These are phyloP conservation scores for Elsinoe perseae DNA, from an alignment of 2,329 filamentous ascomycete species.

Conservation along the genomic window DNA sequence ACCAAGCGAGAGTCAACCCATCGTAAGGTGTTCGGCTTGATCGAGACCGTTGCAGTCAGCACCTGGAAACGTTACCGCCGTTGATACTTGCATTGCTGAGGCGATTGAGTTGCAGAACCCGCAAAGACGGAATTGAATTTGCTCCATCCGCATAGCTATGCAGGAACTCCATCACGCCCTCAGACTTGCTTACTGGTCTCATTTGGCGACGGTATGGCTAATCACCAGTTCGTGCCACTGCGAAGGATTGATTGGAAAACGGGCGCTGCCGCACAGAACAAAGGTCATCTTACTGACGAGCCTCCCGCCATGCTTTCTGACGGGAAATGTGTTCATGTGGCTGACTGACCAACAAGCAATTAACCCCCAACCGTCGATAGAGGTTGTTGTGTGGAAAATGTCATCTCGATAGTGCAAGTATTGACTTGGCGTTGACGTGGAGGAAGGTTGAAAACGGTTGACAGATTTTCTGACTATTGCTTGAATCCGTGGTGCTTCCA, in stretches of 20 bases:
- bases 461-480: not conserved
- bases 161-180: too few relatives aligned
- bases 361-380: not conserved
- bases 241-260: too few relatives aligned
- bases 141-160: too few relatives aligned
- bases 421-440: slow-evolving; percentile 1
- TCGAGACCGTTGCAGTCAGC: not conserved
- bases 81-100: not conserved
- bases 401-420: not conserved
- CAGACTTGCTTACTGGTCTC: too few relatives aligned
- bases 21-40: not conserved
- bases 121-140: too few relatives aligned
- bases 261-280: too few relatives aligned
- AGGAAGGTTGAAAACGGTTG: not conserved
- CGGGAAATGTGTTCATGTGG: too few relatives aligned
- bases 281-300: too few relatives aligned
- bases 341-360: too few relatives aligned
- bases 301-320: too few relatives aligned
- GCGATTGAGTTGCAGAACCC: not conserved
- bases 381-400: not conserved
- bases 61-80: not conserved
- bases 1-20: not conserved
- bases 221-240: too few relatives aligned
- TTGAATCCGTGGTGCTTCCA: not conserved
- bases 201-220: too few relatives aligned